A percentile compares a stretch with the other conserved stretches of the same genome.
These are phyloP conservation scores for Cylindrodendrum hubeiense DNA, from an alignment of 2,329 filamentous ascomycete genomes.

Conservation along the genomic window DNA sequence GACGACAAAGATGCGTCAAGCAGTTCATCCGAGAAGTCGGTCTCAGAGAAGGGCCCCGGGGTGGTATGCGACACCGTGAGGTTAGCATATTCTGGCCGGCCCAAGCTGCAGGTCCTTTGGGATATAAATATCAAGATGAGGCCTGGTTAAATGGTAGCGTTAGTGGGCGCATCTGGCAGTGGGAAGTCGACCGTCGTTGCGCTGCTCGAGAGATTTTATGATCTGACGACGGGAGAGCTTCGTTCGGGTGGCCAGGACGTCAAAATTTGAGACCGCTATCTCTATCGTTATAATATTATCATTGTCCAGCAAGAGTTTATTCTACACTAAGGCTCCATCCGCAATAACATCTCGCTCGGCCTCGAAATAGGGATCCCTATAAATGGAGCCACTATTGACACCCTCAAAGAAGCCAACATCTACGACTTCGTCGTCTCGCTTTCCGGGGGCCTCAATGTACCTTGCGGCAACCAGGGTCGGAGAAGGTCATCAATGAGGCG, in stretches of 20 bases:
- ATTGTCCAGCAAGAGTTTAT: constrained; percentile 58
- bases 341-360: constrained; percentile 68
- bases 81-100: constrained; percentile 68
- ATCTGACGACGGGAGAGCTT: constrained; percentile 49
- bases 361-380: constrained; percentile 45
- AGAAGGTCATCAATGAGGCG: constrained; percentile 74
- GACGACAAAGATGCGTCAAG: constrained; percentile 17
- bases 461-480: constrained; percentile 75
- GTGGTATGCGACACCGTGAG: constrained; percentile 64
- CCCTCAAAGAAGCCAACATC: constrained; percentile 67
- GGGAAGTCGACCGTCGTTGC: constrained; percentile 72
- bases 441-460: constrained; percentile 71
- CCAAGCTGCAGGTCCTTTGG: constrained; percentile 51
- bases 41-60: constrained; percentile 44
- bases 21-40: constrained; percentile 12
- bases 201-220: constrained; percentile 60
- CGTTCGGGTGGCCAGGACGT: constrained; percentile 47
- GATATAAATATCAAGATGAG: constrained; percentile 56
- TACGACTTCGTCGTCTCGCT: constrained; percentile 68
- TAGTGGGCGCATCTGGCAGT: constrained; percentile 70
- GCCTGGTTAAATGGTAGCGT: constrained; percentile 63
- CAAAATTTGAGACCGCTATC: constrained; percentile 43
- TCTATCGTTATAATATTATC: constrained; percentile 51
- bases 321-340: constrained; percentile 64
- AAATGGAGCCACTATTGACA: constrained; percentile 58